These are phyloP conservation scores for Stagonosporopsis vannaccii DNA, from an alignment of 2,329 filamentous ascomycete species.

Conservation along the genomic window DNA sequence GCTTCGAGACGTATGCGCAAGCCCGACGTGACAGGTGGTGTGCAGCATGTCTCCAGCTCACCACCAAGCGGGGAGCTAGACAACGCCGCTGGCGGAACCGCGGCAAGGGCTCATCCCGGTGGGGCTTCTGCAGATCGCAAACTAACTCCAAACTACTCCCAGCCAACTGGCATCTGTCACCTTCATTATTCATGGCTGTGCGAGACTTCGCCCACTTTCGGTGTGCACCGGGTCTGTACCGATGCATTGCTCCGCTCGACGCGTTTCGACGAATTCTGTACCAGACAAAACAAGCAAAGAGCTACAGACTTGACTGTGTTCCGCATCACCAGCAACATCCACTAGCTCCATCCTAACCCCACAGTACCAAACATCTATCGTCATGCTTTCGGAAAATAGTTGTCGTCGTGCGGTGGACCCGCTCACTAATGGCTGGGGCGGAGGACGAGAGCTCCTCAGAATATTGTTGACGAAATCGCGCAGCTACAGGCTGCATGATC, in stretches of 20 bases:
- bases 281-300: background rate
- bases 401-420: background rate
- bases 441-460: background rate
- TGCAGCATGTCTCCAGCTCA: background rate
- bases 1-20: background rate
- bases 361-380: background rate
- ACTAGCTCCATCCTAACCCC: background rate
- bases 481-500: background rate
- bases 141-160: background rate
- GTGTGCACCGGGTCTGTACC: background rate
- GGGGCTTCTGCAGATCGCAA: conserved; percentile 1
- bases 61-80: background rate
- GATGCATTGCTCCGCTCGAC: background rate
- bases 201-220: too few species aligned
- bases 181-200: too few species aligned
- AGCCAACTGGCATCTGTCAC: background rate
- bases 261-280: background rate
- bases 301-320: background rate
- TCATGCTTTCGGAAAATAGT: background rate
- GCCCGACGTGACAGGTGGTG: background rate
- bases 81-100: background rate
- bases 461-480: background rate
- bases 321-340: background rate
- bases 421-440: background rate
- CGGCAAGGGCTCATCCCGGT: conserved; percentile 12